A percentile compares a stretch with the other conserved stretches of the same genome.
Conservation (phyloP, 768 basidiomycete genomes). For the Amanita rubescens region DNA sequence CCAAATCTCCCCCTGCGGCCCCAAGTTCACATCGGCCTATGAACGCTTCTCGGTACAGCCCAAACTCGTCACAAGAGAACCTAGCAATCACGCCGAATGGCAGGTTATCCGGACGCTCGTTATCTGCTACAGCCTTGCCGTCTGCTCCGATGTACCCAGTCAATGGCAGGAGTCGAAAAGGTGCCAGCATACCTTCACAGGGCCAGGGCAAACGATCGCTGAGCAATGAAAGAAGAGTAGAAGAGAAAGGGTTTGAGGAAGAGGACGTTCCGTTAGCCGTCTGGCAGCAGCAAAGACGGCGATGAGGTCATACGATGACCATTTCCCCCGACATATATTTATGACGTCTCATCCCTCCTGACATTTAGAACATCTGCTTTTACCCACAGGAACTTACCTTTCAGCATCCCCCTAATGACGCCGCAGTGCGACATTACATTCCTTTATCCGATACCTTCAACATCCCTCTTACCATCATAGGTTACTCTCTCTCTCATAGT, state of each 20-base stretch:
- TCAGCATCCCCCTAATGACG: background rate
- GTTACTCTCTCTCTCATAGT: conserved; percentile 1
- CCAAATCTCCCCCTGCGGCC: conserved; percentile 52
- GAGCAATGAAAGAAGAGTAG: conserved; percentile 30
- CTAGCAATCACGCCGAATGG: conserved; percentile 18
- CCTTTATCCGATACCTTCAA: conserved; percentile 1
- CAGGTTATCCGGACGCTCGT: conserved; percentile 55
- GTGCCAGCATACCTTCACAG: conserved; percentile 36
- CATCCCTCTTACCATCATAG: background rate
- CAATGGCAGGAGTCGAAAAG: conserved; percentile 58
- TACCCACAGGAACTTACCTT: background rate
- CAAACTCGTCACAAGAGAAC: conserved; percentile 29
- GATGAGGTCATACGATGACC: conserved; percentile 24
- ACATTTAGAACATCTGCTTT: conserved; percentile 5
- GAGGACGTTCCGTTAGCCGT: conserved; percentile 77
- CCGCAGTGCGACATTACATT: conserved; percentile 6
- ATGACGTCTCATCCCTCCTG: conserved; percentile 2
- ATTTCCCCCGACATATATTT: conserved; percentile 6
- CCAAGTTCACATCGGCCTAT: conserved; percentile 26
- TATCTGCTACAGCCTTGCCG: conserved; percentile 57
- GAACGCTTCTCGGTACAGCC: conserved; percentile 20
- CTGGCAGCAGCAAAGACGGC: conserved; percentile 69
- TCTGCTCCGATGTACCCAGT: conserved; percentile 26
- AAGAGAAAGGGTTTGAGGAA: conserved; percentile 43
- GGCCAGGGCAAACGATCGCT: conserved; percentile 34